These are phyloP conservation scores for Lentinula sp. DNA, from an alignment of 768 basidiomycete species.

Conservation along the genomic window DNA sequence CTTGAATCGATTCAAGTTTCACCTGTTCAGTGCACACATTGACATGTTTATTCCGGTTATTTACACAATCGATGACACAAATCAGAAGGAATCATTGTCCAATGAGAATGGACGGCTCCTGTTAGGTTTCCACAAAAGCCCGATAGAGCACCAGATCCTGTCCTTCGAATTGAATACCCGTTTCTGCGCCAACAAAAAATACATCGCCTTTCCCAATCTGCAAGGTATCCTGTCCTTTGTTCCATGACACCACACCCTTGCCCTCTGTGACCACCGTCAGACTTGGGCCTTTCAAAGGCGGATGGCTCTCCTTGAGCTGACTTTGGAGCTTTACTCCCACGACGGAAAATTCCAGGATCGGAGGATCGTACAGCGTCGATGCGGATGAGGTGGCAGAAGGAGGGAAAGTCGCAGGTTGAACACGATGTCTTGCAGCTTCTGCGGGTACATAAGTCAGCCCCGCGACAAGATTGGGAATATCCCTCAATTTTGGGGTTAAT, in stretches of 20 bases:
- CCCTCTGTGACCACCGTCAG: conserved; percentile 76
- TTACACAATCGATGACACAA: not conserved
- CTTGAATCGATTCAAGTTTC: not conserved
- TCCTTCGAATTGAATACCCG: conserved; percentile 43
- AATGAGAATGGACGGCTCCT: not conserved
- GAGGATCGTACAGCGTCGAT: conserved; percentile 76
- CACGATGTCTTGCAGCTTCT: conserved; percentile 61
- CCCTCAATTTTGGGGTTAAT: conserved; percentile 92
- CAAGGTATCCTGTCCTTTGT: conserved; percentile 23
- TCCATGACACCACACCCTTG: conserved; percentile 50
- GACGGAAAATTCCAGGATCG: conserved; percentile 91
- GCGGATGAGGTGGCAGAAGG: conserved; percentile 19
- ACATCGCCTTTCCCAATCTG: conserved; percentile 62
- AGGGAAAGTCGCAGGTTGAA: conserved; percentile 51
- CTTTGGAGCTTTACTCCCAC: conserved; percentile 48
- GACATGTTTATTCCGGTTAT: not conserved
- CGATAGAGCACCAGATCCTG: conserved; percentile 52
- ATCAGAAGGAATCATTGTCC: not conserved
- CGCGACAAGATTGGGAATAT: conserved; percentile 83
- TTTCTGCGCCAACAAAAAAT: conserved; percentile 75
- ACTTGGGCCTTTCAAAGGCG: conserved; percentile 74
- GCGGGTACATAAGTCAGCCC: conserved; percentile 83
- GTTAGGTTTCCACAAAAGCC: conserved; percentile 55
- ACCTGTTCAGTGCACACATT: not conserved
- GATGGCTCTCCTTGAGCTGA: conserved; percentile 48